A percentile compares a stretch with the other conserved stretches of the same genome.
Evolutionary conservation across 2,329 filamentous ascomycete genomes (phyloP).

Genomic region (Talaromyces sp.): DNA sequence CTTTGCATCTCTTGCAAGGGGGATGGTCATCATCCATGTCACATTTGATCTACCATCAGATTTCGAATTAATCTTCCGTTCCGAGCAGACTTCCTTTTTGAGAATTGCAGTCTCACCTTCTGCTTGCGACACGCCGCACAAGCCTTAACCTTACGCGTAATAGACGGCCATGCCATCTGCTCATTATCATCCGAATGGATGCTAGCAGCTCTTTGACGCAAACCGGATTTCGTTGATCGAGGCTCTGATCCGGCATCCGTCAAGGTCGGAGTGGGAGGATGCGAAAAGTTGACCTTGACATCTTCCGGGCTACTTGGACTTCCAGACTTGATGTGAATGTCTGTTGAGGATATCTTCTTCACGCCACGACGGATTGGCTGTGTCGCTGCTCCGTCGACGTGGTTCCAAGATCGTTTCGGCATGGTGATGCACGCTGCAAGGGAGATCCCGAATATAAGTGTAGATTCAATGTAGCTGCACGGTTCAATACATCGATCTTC

Average conservation of each 20-base stretch:
- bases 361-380: constrained; percentile 14
- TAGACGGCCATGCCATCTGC: constrained; percentile 25
- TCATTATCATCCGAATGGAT: constrained; percentile 18
- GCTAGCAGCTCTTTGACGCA: constrained; percentile 15
- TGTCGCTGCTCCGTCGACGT: constrained; percentile 15
- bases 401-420: constrained; percentile 19
- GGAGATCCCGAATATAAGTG: not conserved
- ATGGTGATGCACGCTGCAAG: constrained; percentile 8
- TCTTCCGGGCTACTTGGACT: constrained; percentile 16
- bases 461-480: not conserved
- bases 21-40: constrained; percentile 46
- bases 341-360: constrained; percentile 1
- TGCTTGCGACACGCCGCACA: constrained; percentile 51
- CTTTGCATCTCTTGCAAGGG: constrained; percentile 47
- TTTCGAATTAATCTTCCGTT: not conserved
- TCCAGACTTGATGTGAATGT: constrained; percentile 10
- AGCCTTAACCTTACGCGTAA: constrained; percentile 43
- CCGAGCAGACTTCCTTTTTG: not conserved
- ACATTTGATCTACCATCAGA: constrained; percentile 39
- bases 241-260: constrained; percentile 16
- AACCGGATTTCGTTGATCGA: constrained; percentile 13
- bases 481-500: not conserved
- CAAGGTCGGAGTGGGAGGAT: constrained; percentile 17
- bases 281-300: constrained; percentile 11
- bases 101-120: constrained; percentile 36